phyloP scores from a whole-genome alignment of 192 early-diverging fungal species.

The Backusella morwellensis region DNA sequence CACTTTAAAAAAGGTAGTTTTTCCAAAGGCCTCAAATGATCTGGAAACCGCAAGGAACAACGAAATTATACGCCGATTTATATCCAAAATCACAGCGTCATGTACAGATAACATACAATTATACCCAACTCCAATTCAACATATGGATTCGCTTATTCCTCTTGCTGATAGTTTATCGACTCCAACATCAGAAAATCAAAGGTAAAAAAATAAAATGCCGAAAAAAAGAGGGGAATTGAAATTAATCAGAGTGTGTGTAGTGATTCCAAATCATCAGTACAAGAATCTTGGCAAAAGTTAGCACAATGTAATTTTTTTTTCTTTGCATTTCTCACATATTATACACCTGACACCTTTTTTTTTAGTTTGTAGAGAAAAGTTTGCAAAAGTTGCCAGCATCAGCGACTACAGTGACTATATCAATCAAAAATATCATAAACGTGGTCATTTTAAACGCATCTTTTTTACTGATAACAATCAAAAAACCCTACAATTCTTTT shows the following conservation, averaged over 20 bases:
- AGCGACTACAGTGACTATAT: conserved; percentile 13
- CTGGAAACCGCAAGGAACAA: background rate
- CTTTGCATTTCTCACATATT: background rate
- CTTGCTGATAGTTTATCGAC: background rate
- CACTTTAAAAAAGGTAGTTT: conserved; percentile 19
- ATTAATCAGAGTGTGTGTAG: background rate
- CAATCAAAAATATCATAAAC: conserved; percentile 23
- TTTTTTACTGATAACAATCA: conserved; percentile 35
- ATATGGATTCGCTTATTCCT: background rate
- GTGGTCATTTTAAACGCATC: conserved; percentile 56
- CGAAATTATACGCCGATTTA: conserved; percentile 2
- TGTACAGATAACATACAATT: background rate
- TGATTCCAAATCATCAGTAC: background rate
- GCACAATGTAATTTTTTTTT: background rate
- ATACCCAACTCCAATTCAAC: conserved; percentile 8
- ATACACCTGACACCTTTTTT: background rate
- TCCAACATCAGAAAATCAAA: background rate
- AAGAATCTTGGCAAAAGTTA: conserved; percentile 19
- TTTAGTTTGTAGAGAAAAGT: conserved; percentile 1
- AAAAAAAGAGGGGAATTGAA: background rate
- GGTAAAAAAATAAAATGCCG: background rate
- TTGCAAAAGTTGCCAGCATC: background rate
- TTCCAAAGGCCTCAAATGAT: background rate
- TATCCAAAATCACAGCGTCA: conserved; percentile 10
- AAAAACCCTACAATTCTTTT: conserved; percentile 54